Conservation (phyloP, 2,329 filamentous ascomycete genomes). For the Cladosporium sp. region DNA sequence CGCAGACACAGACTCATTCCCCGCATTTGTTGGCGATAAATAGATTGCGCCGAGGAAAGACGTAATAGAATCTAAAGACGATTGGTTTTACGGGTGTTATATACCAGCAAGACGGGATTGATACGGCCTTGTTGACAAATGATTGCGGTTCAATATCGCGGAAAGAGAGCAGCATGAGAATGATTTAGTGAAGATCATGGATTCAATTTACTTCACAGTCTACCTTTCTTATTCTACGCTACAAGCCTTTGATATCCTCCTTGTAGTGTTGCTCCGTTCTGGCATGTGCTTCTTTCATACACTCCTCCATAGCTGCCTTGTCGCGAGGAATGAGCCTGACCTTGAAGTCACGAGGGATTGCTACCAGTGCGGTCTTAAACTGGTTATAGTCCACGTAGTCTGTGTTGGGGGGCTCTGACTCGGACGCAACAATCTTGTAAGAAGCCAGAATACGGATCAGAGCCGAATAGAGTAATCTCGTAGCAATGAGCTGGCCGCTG, state of each 20-base stretch:
- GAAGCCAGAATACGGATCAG: constrained; percentile 47
- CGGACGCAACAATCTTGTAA: constrained; percentile 48
- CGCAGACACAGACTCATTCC: too few species aligned
- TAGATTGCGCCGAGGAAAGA: neutral
- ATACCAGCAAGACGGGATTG: too few species aligned
- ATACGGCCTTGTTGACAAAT: too few species aligned
- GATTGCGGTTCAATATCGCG: too few species aligned
- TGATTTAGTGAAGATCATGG: too few species aligned
- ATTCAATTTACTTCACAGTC: neutral
- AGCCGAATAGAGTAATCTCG: constrained; percentile 48
- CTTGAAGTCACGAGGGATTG: constrained; percentile 57
- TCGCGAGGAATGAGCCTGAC: constrained; percentile 54
- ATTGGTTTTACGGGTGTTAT: too few species aligned
- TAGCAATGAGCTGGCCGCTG: constrained; percentile 49
- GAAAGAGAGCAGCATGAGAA: too few species aligned
- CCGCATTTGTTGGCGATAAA: neutral
- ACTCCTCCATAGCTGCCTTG: constrained; percentile 34
- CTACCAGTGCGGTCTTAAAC: constrained; percentile 56
- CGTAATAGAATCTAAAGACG: neutral
- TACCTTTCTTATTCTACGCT: too few species aligned
- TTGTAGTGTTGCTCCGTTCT: constrained; percentile 37
- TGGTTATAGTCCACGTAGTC: constrained; percentile 61
- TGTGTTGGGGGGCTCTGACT: constrained; percentile 52
- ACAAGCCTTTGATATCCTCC: neutral
- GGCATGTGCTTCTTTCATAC: constrained; percentile 29